These are phyloP conservation scores for Heliamphora pulchella DNA, from an alignment of 179 eudicot genomes.

Conservation along the genomic window DNA sequence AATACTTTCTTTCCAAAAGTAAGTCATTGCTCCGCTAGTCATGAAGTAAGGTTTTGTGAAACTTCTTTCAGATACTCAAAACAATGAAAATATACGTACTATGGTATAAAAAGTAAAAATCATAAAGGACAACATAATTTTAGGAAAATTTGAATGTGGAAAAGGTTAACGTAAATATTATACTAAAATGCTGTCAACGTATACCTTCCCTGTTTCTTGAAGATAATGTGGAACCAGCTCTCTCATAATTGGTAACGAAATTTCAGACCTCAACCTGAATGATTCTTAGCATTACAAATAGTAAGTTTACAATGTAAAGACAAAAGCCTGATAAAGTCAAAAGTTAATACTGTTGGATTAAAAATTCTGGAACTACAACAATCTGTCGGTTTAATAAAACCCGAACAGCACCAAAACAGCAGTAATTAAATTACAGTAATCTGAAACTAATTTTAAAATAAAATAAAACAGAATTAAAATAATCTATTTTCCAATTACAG, in stretches of 20 bases:
- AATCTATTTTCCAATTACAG: too few relatives aligned
- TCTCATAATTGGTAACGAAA: constrained; percentile 77
- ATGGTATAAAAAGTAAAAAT: neutral
- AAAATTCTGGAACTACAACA: too few relatives aligned
- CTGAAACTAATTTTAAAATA: too few relatives aligned
- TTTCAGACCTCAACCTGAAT: constrained; percentile 80
- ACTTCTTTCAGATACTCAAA: neutral
- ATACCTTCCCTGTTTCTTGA: constrained; percentile 89
- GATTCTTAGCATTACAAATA: neutral
- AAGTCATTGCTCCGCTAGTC: neutral
- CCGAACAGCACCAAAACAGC: too few relatives aligned
- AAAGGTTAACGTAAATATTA: neutral
- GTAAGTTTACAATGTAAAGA: neutral
- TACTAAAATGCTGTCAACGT: neutral
- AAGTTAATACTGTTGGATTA: too few relatives aligned
- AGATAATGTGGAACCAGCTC: constrained; percentile 99
- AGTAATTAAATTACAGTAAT: too few relatives aligned
- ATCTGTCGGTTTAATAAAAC: too few relatives aligned
- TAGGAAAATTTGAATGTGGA: neutral
- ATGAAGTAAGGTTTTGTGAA: neutral
- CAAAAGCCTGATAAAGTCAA: neutral
- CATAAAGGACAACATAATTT: neutral
- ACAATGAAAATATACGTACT: neutral
- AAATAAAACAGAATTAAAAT: too few relatives aligned
- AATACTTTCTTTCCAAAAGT: neutral